phyloP scores from a whole-genome alignment of 208 protist species.

The Trypanosoma lewisi region DNA sequence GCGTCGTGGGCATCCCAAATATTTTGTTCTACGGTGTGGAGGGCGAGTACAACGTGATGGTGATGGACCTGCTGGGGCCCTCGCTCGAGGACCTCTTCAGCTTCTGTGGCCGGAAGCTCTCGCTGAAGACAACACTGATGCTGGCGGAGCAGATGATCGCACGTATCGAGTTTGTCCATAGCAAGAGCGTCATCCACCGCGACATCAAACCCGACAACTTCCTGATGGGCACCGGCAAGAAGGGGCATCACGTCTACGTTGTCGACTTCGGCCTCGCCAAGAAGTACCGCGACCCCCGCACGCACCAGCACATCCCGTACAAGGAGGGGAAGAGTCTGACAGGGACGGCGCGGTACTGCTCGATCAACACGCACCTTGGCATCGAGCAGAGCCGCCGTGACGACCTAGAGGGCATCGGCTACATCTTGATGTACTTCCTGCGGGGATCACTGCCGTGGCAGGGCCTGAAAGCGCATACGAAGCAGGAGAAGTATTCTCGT shows the following conservation, averaged over 20 bases:
- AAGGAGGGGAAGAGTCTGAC: slow-evolving; percentile 99
- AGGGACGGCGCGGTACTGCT: slow-evolving; percentile 99
- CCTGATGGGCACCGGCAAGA: slow-evolving; percentile 89
- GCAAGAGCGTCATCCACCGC: slow-evolving; percentile 90
- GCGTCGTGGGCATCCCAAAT: slow-evolving; percentile 82
- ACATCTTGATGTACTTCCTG: slow-evolving; percentile 99
- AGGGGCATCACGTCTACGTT: slow-evolving; percentile 93
- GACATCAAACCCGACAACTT: slow-evolving; percentile 96
- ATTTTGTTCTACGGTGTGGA: slow-evolving; percentile 90
- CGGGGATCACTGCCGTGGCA: slow-evolving; percentile 98
- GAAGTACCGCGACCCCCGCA: slow-evolving; percentile 97
- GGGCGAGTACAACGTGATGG: slow-evolving; percentile 93
- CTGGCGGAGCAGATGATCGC: slow-evolving; percentile 91
- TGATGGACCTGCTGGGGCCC: slow-evolving; percentile 92
- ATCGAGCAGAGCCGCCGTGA: slow-evolving; percentile 97
- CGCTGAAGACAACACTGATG: slow-evolving; percentile 92
- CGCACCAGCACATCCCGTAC: slow-evolving; percentile 99
- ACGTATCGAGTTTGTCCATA: slow-evolving; percentile 92
- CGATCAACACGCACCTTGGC: slow-evolving; percentile 99
- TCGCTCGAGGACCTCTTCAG: slow-evolving; percentile 92
- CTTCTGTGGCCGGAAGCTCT: slow-evolving; percentile 83
- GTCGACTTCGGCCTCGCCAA: slow-evolving; percentile 99
- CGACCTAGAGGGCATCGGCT: slow-evolving; percentile 98
- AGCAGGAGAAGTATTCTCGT: slow-evolving; percentile 99
- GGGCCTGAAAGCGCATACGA: slow-evolving; percentile 94